Evolutionary conservation across 345 rosid species (phyloP), one percentile per base, ranked within the genome.

Genomic region (Ceriops tagal): DNA sequence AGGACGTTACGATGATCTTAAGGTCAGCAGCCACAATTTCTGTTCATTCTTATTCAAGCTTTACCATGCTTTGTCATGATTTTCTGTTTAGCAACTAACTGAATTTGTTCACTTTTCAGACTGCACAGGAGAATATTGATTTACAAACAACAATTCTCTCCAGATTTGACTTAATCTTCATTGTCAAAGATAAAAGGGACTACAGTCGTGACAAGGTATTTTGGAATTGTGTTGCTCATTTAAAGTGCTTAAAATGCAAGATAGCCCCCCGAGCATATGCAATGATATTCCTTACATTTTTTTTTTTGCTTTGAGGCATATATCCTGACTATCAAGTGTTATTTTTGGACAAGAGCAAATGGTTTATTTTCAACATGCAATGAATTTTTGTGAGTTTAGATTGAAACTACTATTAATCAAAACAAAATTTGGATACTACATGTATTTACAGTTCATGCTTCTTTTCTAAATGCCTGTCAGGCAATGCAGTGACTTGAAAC

Each of bases 1-100:
- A 61, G 97, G 99, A 75, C 89, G 96, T 66, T 95, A 92, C 76
- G 99, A 95, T 80, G 99, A 95, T 83, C 96, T 92, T 37, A 95
- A 92, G 95, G 99, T 93, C 65, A 28, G 73, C 56, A 57, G 64
- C 63, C 39, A 62, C 53, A 19, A 18, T 59, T 60, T 26, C 4
- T 55, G 20, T 66, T 37, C 63, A 39, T 1, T 39, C 51, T 64
- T 69, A 70, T 5, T 62, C 30, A 35, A 52, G 58, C 61, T 66
- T 49, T 63, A 60, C 53, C 8, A 51, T 34, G 61, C 19, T 49
- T 67, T 20, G n/a, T 39, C 68, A 53, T 15, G 46, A 28, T 51
- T 52, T 56, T 55, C 28, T 31, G 27, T 1, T 22, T 67, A 37
- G 43, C 26, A 75, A 66, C 78, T 80, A 58, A 78, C 8, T 11